Evolutionary conservation across 306 rosid genomes (phyloP), one percentile per base, ranked within the genome.

Genomic region (Cicer bijugum): DNA sequence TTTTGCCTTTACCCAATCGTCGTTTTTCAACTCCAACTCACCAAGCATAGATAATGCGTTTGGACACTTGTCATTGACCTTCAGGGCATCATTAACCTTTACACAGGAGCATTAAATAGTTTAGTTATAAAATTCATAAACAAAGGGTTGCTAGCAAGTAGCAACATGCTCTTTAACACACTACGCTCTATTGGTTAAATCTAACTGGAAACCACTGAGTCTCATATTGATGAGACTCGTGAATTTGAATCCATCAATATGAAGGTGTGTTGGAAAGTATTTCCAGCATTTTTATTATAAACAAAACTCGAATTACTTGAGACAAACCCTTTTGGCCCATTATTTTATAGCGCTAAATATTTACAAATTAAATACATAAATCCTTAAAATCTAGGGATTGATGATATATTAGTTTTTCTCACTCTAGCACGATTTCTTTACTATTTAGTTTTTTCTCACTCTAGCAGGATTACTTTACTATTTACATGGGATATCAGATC

Each of bases 1-100:
- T 81, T 95, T 95, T 72, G 99, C 97, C 89, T 90, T 91, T 19
- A 95, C 99, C 99, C 97, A 95, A 81, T 95, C 97, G 72, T 95
- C 99, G 83, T 88, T 95, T 84, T 88, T 95, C 74, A 95, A 82
- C 85, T 95, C 97, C 88, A 95, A 83, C 81, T 95, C 99, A 44
- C 97, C 99, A 80, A 95, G 93, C 99, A 95, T 89, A 66, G 96
- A 88, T 71, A 95, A 83, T 23, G 97, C 99, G 78, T 91, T 95
- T 68, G 99, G 90, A 86, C 88, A 90, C 85, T 90, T 95, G 71
- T 73, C 89, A 83, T 91, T 87, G 79, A 95, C 91, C 88, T 91
- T 91, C 83, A 91, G 82, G 78, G 97, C 97, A 85, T 91, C 97
- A 82, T 90, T 89, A 63, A 95, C 97, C 99, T 94, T 80, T 23